phyloP scores from a whole-genome alignment of 306 rosid genomes.

The Prunus persica region DNA sequence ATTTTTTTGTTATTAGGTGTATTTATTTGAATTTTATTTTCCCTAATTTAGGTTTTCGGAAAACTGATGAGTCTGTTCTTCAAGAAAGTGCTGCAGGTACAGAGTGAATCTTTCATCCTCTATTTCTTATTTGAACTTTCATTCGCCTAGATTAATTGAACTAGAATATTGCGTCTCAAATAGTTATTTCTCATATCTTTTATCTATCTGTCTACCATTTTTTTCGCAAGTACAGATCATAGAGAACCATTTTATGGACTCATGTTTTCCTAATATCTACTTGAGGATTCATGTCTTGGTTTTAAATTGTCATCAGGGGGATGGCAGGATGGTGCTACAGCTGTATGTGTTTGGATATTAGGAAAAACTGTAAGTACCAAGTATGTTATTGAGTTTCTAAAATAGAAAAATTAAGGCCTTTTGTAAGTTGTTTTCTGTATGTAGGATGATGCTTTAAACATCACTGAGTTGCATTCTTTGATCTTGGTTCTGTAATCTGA shows the following conservation, averaged over 20 bases:
- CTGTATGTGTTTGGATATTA: conserved; percentile 81
- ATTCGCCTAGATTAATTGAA: neutral
- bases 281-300: conserved; percentile 17
- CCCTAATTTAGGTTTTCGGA: conserved; percentile 54
- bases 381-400: neutral
- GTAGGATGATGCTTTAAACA: neutral
- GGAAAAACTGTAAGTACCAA: conserved; percentile 65
- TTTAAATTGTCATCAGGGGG: conserved; percentile 53
- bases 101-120: neutral
- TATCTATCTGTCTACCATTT: neutral
- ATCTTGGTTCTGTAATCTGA: neutral
- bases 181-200: neutral
- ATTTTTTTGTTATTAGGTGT: conserved; percentile 6
- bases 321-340: conserved; percentile 96
- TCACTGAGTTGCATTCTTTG: neutral
- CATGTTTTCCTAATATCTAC: conserved; percentile 14
- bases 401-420: neutral
- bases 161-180: neutral
- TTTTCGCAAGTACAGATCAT: neutral
- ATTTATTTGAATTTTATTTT: conserved; percentile 8
- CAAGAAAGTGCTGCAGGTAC: conserved; percentile 70
- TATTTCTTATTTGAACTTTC: neutral
- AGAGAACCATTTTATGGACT: neutral
- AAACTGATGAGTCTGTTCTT: conserved; percentile 78
- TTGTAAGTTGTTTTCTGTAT: neutral